Evolutionary conservation across 192 early-diverging fungal species (phyloP).

Genomic region (Backusella morwellensis): DNA sequence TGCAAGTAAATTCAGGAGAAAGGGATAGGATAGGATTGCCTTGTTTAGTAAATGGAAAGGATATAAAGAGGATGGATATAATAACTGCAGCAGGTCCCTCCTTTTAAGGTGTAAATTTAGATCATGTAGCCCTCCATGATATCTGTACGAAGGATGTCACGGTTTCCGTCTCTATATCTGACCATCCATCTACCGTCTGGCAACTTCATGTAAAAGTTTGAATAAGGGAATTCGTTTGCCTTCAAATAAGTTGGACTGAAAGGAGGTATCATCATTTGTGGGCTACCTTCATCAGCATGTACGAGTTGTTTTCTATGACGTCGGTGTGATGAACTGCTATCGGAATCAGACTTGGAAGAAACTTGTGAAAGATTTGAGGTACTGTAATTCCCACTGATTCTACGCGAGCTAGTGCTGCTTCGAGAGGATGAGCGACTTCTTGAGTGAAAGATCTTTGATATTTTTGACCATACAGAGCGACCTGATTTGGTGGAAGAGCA

Average conservation of each 20-base stretch:
- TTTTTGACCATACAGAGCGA: slow-evolving; percentile 8
- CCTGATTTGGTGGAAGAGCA: slow-evolving; percentile 10
- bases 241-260: slow-evolving; percentile 28
- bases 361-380: neutral
- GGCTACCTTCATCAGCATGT: neutral
- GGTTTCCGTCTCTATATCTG: slow-evolving; percentile 33
- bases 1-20: neutral
- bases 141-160: slow-evolving; percentile 35
- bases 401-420: neutral
- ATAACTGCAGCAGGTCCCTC: neutral
- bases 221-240: slow-evolving; percentile 32
- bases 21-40: neutral
- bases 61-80: slow-evolving; percentile 9
- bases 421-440: neutral
- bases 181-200: slow-evolving; percentile 40
- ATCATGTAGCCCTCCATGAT: slow-evolving; percentile 33
- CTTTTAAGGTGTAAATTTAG: slow-evolving; percentile 4
- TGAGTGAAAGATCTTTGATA: neutral
- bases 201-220: slow-evolving; percentile 37
- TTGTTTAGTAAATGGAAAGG: neutral
- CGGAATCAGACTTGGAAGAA: neutral
- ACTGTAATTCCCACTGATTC: neutral
- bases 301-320: slow-evolving; percentile 15
- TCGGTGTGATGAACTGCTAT: neutral
- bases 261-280: slow-evolving; percentile 19